Base-by-base conservation (phyloP, 2,329 filamentous ascomycete species). In the Phialocephala subalpina region DNA sequence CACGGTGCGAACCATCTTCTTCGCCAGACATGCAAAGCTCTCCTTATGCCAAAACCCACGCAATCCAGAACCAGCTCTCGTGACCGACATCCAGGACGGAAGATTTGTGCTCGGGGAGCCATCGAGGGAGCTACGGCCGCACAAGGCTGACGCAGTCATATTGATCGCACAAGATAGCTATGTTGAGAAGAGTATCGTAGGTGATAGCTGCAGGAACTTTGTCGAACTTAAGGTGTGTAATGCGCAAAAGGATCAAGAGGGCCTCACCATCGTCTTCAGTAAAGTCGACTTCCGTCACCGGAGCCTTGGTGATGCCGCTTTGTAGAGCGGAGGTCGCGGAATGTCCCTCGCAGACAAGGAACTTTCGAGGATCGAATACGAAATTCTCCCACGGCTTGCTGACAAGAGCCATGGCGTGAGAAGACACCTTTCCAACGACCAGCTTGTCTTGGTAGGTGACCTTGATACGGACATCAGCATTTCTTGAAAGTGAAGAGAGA, bases 111-210 rank as follows among this genome's bases (percentile, higher is more conserved):
- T 38, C 29, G 3, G 16, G 3, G 8, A 67, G 25, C 64, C 64
- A 67, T 16, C 14, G 22, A 7, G 40, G 3, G 6, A 68, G 18
- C 63, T 64, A 70, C 8, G 56, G 61, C 22, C 29, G 33, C 2
- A 66, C 62, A 2, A 69, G 29, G 3, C 53, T 33, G 14, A 56
- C 18, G 38, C 63, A 68, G 36, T 69, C 58, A 22, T 67, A 69
- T 49, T 67, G 38, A 55, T 70, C 64, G 35, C 58, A 61, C 12
- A 69, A 42, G 8, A 62, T 27, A 11, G 68, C 64, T n/a, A 69
- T 16, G 2, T 49, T 4, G 2, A 65, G 20, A 1, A 70, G 55
- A 12, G 49, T 3, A 0, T 61, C 12, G 33, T 42, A 67, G 1
- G 45, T 35, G 7, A 68, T 45, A 1, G 20, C 42, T 14, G 2